Evolutionary conservation across 2,329 filamentous ascomycete species (phyloP).

Genomic region (Allantophomopsis lycopodina): DNA sequence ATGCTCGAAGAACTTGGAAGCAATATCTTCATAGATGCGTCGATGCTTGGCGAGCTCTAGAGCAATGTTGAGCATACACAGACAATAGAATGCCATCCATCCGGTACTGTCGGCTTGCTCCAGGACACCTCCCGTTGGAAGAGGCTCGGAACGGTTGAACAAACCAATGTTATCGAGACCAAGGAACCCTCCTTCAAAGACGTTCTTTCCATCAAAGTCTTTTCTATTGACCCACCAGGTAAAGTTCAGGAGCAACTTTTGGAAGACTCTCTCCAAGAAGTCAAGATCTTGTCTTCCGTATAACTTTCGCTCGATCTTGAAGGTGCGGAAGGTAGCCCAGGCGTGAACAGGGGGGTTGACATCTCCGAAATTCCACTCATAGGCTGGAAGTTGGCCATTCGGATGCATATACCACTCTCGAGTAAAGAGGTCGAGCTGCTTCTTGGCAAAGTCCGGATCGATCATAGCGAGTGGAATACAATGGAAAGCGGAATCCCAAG

Average conservation of each 20-base stretch:
- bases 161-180: slow-evolving; percentile 94
- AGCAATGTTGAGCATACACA: slow-evolving; percentile 94
- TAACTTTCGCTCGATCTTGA: slow-evolving; percentile 97
- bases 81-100: slow-evolving; percentile 97
- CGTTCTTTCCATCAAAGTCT: slow-evolving; percentile 86
- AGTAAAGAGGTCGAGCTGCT: slow-evolving; percentile 90
- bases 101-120: slow-evolving; percentile 96
- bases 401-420: slow-evolving; percentile 99
- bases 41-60: slow-evolving; percentile 91
- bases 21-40: slow-evolving; percentile 90
- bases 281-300: slow-evolving; percentile 91
- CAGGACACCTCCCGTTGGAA: slow-evolving; percentile 84
- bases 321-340: slow-evolving; percentile 88
- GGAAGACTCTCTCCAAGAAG: slow-evolving; percentile 91
- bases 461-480: slow-evolving; percentile 95
- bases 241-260: slow-evolving; percentile 90
- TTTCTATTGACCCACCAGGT: slow-evolving; percentile 99
- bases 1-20: slow-evolving; percentile 97
- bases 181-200: slow-evolving; percentile 93
- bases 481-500: slow-evolving; percentile 95
- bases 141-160: slow-evolving; percentile 90
- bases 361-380: slow-evolving; percentile 96
- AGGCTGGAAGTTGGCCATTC: slow-evolving; percentile 84
- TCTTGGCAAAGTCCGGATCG: slow-evolving; percentile 95
- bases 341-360: slow-evolving; percentile 95